Conservation (phyloP, 208 protist genomes). For the Trypanosoma cruzi region DNA sequence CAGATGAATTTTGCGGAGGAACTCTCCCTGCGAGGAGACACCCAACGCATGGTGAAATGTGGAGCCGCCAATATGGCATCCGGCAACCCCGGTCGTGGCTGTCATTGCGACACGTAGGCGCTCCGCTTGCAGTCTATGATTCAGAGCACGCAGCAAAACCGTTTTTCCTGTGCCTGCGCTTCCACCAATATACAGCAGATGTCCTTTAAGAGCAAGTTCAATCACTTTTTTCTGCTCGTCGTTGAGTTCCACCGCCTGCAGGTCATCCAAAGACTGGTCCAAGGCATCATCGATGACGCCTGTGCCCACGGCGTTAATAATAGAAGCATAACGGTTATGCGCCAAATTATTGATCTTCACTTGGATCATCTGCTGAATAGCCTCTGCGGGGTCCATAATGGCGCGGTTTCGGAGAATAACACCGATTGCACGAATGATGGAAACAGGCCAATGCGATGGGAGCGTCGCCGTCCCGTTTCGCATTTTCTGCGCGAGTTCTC, state of each 20-base stretch:
- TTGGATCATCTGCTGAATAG: conserved; percentile 80
- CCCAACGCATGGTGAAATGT: conserved; percentile 93
- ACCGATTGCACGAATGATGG: conserved; percentile 56
- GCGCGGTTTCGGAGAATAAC: conserved; percentile 55
- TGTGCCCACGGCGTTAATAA: conserved; percentile 48
- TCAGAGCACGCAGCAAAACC: conserved; percentile 75
- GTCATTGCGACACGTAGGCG: conserved; percentile 89
- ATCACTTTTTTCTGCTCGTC: conserved; percentile 88
- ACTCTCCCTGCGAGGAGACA: conserved; percentile 73
- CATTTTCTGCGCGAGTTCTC: conserved; percentile 63
- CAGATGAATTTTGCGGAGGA: conserved; percentile 69
- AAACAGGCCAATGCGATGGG: conserved; percentile 73
- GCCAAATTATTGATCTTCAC: conserved; percentile 80
- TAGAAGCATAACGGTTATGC: conserved; percentile 72
- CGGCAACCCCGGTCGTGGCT: conserved; percentile 89
- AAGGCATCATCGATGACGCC: conserved; percentile 24
- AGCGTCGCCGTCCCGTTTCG: conserved; percentile 53
- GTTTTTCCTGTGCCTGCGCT: conserved; percentile 92
- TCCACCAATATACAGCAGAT: conserved; percentile 88
- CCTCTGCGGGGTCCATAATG: conserved; percentile 74
- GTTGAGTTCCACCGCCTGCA: conserved; percentile 64
- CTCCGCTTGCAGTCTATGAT: conserved; percentile 68
- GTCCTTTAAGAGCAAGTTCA: conserved; percentile 74
- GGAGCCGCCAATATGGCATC: conserved; percentile 89
- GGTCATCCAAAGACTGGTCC: not conserved